Percentiles rank a stretch among this genome's conserved stretches.
Conservation (phyloP, 2,329 filamentous ascomycete species). For the Bipolaris victoriae region DNA sequence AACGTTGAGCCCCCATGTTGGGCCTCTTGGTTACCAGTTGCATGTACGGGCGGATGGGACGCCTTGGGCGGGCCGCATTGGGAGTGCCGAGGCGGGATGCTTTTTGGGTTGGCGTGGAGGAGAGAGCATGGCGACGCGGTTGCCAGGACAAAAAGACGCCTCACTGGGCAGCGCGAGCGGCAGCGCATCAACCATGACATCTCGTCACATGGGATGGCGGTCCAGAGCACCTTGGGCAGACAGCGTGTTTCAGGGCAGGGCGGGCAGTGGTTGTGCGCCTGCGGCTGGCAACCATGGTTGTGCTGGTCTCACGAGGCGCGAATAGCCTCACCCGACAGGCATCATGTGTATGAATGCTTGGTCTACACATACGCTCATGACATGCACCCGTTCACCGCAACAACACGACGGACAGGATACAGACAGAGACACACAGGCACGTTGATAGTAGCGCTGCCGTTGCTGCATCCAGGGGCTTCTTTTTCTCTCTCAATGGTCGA, state of each 20-base stretch:
- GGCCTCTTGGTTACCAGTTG: slow-evolving; percentile 10
- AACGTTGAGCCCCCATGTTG: neutral
- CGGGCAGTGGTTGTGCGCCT: neutral
- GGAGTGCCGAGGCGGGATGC: slow-evolving; percentile 4
- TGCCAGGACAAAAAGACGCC: too few relatives aligned
- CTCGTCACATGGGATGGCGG: too few relatives aligned
- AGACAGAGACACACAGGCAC: neutral
- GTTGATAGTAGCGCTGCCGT: too few relatives aligned
- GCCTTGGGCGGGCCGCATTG: neutral
- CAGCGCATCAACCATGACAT: too few relatives aligned
- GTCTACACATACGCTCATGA: neutral
- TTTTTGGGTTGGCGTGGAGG: slow-evolving; percentile 12
- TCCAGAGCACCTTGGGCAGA: neutral
- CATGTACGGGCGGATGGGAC: neutral
- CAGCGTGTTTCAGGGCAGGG: neutral
- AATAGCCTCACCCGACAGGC: neutral
- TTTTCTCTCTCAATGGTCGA: neutral
- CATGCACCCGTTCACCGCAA: neutral
- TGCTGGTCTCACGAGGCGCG: neutral
- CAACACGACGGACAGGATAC: neutral
- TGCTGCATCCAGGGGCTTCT: slow-evolving; percentile 5
- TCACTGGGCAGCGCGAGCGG: too few relatives aligned
- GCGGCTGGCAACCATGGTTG: neutral
- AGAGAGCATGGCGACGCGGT: too few relatives aligned
- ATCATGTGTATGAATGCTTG: neutral